These are phyloP conservation scores for Aspergillus jensenii DNA, from an alignment of 2,329 filamentous ascomycete genomes.

Conservation along the genomic window DNA sequence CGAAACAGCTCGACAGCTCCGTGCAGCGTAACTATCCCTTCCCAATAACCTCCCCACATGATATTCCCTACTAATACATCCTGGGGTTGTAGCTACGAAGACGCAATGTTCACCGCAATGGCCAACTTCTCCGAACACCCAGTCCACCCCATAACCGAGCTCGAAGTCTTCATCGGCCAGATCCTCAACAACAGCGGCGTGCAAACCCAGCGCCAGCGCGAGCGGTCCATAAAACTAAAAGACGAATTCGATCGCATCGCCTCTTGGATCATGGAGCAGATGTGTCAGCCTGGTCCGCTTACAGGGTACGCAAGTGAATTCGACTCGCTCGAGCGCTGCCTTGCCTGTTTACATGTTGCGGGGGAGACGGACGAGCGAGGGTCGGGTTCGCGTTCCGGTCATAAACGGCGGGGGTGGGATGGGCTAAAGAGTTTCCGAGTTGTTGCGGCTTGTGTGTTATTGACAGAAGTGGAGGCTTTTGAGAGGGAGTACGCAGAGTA, in stretches of 20 bases:
- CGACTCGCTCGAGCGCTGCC: constrained; percentile 15
- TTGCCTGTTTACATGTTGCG: constrained; percentile 18
- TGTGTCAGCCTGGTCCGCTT: constrained; percentile 4
- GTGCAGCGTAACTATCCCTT: constrained; percentile 3
- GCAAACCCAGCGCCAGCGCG: constrained; percentile 40
- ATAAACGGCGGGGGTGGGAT: neutral
- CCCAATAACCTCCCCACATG: neutral
- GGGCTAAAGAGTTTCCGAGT: constrained; percentile 18
- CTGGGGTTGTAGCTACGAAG: constrained; percentile 49
- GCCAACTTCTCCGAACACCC: constrained; percentile 44
- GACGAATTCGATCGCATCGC: constrained; percentile 40
- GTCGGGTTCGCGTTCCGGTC: neutral
- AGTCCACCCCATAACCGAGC: constrained; percentile 46
- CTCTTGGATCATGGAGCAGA: constrained; percentile 14
- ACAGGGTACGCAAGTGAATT: constrained; percentile 7
- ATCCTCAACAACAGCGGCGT: constrained; percentile 53
- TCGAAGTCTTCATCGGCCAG: constrained; percentile 58
- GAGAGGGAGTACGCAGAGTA: constrained; percentile 1
- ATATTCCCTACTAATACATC: neutral
- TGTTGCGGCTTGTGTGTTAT: constrained; percentile 18
- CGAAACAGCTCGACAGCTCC: constrained; percentile 16
- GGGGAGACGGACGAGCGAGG: neutral
- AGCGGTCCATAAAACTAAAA: constrained; percentile 43
- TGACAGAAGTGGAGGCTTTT: constrained; percentile 16
- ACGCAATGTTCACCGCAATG: constrained; percentile 51